Percentiles rank a stretch among this genome's conserved stretches.
These are phyloP conservation scores for Iberis amara DNA, from an alignment of 441 rosid species.

Conservation along the genomic window DNA sequence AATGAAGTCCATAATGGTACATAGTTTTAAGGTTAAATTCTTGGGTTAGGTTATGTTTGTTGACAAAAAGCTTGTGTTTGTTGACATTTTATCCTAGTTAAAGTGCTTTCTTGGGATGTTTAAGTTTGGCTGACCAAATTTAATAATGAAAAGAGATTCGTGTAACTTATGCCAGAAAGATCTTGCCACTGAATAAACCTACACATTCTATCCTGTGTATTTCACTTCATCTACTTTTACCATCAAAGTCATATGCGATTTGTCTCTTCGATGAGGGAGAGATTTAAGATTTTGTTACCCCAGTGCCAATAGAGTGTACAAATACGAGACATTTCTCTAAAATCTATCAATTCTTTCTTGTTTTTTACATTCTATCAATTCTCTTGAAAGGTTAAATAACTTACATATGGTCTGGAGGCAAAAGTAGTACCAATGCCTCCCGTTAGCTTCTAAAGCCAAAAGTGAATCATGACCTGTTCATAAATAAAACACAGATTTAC, in stretches of 20 bases:
- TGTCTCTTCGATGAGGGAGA: slow-evolving; percentile 5
- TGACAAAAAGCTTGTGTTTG: too few relatives aligned
- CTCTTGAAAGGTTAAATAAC: slow-evolving; percentile 8
- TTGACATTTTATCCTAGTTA: too few relatives aligned
- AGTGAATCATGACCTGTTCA: slow-evolving; percentile 74
- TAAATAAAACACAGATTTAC: slow-evolving; percentile 11
- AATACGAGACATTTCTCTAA: slow-evolving; percentile 11
- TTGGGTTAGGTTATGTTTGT: too few relatives aligned
- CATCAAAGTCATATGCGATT: neutral
- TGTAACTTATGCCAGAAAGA: slow-evolving; percentile 27
- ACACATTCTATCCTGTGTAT: neutral
- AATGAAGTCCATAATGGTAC: too few relatives aligned
- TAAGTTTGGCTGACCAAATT: too few relatives aligned
- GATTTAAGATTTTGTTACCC: neutral
- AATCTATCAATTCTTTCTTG: neutral
- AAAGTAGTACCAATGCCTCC: slow-evolving; percentile 8
- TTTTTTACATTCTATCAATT: slow-evolving; percentile 21
- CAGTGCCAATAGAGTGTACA: slow-evolving; percentile 23
- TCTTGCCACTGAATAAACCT: slow-evolving; percentile 15
- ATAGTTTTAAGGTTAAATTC: too few relatives aligned
- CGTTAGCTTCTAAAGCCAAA: slow-evolving; percentile 51
- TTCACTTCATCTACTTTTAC: neutral
- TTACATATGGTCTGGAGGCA: slow-evolving; percentile 1
- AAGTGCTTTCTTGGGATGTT: neutral
- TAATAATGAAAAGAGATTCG: slow-evolving; percentile 1